These are phyloP conservation scores for Ogataea angusta DNA, from an alignment of 805 yeast genomes.

Conservation along the genomic window DNA sequence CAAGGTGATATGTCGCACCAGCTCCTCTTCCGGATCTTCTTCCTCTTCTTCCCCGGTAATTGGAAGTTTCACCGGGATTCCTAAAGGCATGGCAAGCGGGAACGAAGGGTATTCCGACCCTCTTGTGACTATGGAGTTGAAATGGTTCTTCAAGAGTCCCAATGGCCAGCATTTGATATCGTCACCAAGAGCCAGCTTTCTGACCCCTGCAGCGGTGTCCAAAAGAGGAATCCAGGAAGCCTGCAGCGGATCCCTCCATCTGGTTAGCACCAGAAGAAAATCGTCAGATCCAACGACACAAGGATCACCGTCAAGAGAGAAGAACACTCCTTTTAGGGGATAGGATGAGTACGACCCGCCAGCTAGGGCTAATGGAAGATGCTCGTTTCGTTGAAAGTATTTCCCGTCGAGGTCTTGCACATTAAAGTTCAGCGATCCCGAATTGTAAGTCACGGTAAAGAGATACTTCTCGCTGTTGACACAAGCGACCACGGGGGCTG, in stretches of 20 bases:
- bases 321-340: constrained; percentile 64
- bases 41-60: constrained; percentile 35
- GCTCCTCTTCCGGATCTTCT: constrained; percentile 62
- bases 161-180: constrained; percentile 84
- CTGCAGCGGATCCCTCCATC: constrained; percentile 76
- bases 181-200: constrained; percentile 51
- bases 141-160: constrained; percentile 66
- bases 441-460: constrained; percentile 45
- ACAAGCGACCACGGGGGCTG: constrained; percentile 69
- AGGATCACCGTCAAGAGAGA: constrained; percentile 88
- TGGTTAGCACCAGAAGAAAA: constrained; percentile 61
- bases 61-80: constrained; percentile 69
- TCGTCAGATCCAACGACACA: constrained; percentile 80
- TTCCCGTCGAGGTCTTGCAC: constrained; percentile 37
- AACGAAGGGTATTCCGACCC: constrained; percentile 72
- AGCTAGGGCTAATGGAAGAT: constrained; percentile 39
- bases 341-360: constrained; percentile 23
- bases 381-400: constrained; percentile 41
- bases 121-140: constrained; percentile 72
- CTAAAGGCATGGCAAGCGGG: constrained; percentile 84
- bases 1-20: constrained; percentile 56
- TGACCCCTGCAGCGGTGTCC: constrained; percentile 52
- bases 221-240: constrained; percentile 86
- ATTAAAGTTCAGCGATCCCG: constrained; percentile 33
- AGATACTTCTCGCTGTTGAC: constrained; percentile 58